phyloP scores from a whole-genome alignment of 2,329 filamentous ascomycete genomes.

The Cladosporium sp. region DNA sequence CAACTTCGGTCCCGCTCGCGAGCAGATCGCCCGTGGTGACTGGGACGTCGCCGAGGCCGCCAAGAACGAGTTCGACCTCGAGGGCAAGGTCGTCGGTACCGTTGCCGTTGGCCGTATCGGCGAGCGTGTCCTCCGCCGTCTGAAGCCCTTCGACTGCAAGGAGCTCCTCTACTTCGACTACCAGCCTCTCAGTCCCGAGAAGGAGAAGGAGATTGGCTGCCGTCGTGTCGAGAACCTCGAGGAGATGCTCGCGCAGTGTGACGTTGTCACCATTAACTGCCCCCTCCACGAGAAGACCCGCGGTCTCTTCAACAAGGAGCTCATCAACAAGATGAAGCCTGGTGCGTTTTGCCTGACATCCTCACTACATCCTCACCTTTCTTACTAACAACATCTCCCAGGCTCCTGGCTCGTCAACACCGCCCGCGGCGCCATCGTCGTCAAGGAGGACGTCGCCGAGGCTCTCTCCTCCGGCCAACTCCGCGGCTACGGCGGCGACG shows the following conservation, averaged over 20 bases:
- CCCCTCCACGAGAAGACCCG: conserved; percentile 97
- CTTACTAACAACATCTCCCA: conserved; percentile 39
- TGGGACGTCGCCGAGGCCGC: conserved; percentile 96
- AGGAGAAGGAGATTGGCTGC: conserved; percentile 94
- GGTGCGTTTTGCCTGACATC: conserved; percentile 54
- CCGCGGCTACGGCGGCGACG: conserved; percentile 82
- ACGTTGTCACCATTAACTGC: conserved; percentile 99
- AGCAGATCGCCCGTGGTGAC: conserved; percentile 83
- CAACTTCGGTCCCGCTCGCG: conserved; percentile 98
- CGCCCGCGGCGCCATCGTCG: conserved; percentile 95
- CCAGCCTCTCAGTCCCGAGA: conserved; percentile 84
- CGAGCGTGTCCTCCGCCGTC: conserved; percentile 92
- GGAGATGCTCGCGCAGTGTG: conserved; percentile 92
- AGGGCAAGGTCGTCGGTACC: conserved; percentile 96
- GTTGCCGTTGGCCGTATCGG: conserved; percentile 97
- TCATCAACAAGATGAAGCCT: conserved; percentile 99
- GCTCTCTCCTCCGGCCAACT: conserved; percentile 91
- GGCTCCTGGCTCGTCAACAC: conserved; percentile 98
- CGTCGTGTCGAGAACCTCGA: conserved; percentile 84
- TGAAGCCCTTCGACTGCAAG: conserved; percentile 99
- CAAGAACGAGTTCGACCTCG: conserved; percentile 98
- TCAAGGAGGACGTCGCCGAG: conserved; percentile 97
- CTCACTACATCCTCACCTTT: neutral
- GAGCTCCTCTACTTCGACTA: conserved; percentile 99
- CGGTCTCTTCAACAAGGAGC: conserved; percentile 97